phyloP scores from a whole-genome alignment of 176 grass and related monocot species.

The Aegilops sharonensis region DNA sequence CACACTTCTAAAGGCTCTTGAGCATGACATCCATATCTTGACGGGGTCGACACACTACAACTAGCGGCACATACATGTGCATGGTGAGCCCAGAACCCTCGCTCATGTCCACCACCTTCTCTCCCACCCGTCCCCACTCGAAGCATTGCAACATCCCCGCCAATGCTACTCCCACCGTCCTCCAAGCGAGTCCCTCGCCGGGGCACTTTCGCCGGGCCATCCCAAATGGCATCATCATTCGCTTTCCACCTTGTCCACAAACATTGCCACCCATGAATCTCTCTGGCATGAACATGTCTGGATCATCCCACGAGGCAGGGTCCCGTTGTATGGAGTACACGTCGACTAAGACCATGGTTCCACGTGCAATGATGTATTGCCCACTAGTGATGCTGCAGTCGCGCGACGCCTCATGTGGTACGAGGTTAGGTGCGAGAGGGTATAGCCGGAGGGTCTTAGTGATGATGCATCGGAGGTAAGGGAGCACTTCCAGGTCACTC shows the following conservation, averaged over 20 bases:
- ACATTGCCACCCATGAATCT: constrained; percentile 24
- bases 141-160: constrained; percentile 53
- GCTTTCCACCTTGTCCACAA: neutral
- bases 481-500: constrained; percentile 41
- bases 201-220: constrained; percentile 48
- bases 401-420: neutral
- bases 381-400: neutral
- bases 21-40: constrained; percentile 18
- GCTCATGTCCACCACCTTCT: constrained; percentile 40
- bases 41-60: constrained; percentile 29
- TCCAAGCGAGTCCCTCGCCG: constrained; percentile 15
- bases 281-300: constrained; percentile 12
- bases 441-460: constrained; percentile 35
- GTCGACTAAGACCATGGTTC: constrained; percentile 43
- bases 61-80: constrained; percentile 43
- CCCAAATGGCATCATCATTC: constrained; percentile 59
- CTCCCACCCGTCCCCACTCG: constrained; percentile 24
- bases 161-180: constrained; percentile 23
- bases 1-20: neutral
- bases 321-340: constrained; percentile 53
- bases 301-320: constrained; percentile 4
- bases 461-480: constrained; percentile 44
- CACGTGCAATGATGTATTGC: neutral
- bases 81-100: constrained; percentile 59
- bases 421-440: neutral